Conservation (phyloP, 176 grass and related monocot genomes). For the Aechmea fasciata region DNA sequence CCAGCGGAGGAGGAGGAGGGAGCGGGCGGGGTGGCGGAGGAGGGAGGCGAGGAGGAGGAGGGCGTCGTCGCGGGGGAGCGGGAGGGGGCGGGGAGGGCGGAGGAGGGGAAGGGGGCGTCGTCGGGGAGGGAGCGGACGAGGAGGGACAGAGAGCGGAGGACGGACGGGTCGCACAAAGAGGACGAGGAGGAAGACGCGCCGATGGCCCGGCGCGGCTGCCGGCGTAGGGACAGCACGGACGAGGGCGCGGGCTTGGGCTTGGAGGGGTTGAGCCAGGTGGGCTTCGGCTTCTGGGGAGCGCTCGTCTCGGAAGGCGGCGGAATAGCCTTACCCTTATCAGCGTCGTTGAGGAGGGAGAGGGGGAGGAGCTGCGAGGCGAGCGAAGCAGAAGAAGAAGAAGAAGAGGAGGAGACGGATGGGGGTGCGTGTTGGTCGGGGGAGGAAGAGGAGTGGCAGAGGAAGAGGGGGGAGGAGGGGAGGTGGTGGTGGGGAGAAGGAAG, state of each 20-base stretch:
- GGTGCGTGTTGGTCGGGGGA: slow-evolving; percentile 13
- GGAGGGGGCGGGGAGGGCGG: slow-evolving; percentile 32
- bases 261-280: slow-evolving; percentile 72
- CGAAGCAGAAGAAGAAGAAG: slow-evolving; percentile 26
- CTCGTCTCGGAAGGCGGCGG: not conserved
- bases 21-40: slow-evolving; percentile 33
- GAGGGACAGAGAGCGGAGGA: slow-evolving; percentile 35
- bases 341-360: slow-evolving; percentile 60
- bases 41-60: slow-evolving; percentile 73
- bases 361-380: slow-evolving; percentile 69
- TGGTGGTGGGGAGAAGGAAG: slow-evolving; percentile 20
- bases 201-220: slow-evolving; percentile 44
- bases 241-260: slow-evolving; percentile 38
- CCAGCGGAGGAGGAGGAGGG: slow-evolving; percentile 56
- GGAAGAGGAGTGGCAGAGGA: not conserved
- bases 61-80: slow-evolving; percentile 47
- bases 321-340: not conserved
- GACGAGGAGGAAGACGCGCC: slow-evolving; percentile 28
- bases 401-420: slow-evolving; percentile 14
- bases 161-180: slow-evolving; percentile 21
- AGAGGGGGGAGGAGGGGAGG: slow-evolving; percentile 15
- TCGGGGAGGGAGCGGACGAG: slow-evolving; percentile 33
- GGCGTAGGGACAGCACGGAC: slow-evolving; percentile 52
- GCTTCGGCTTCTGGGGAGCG: slow-evolving; percentile 25
- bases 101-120: slow-evolving; percentile 33